phyloP scores from a whole-genome alignment of 257 asterid genomes.

The Przewalskia tangutica region DNA sequence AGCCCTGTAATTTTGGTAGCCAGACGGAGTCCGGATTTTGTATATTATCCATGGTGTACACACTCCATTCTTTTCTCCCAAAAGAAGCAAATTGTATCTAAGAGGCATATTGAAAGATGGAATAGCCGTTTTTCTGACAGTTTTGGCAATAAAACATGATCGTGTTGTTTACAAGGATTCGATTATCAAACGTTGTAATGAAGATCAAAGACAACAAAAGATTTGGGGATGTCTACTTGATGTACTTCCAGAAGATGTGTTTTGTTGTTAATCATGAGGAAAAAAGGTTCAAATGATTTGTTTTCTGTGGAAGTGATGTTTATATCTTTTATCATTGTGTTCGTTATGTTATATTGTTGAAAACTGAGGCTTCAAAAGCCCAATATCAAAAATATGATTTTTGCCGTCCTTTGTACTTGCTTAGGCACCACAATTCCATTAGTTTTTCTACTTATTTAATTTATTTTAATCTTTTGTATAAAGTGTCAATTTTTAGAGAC shows the following conservation, averaged over 20 bases:
- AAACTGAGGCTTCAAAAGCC: neutral
- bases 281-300: neutral
- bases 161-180: neutral
- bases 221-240: neutral
- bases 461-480: neutral
- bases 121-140: slow-evolving; percentile 11
- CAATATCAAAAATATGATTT: neutral
- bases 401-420: neutral
- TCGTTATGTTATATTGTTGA: neutral
- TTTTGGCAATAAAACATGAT: slow-evolving; percentile 10
- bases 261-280: neutral
- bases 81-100: slow-evolving; percentile 8
- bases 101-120: slow-evolving; percentile 8
- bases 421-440: neutral
- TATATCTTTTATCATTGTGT: neutral
- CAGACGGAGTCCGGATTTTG: slow-evolving; percentile 36
- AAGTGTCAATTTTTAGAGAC: too few species aligned
- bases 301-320: neutral
- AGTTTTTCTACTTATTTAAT: neutral
- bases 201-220: neutral
- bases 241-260: neutral
- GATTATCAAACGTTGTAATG: neutral
- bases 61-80: slow-evolving; percentile 33
- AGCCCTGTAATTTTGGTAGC: slow-evolving; percentile 22
- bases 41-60: slow-evolving; percentile 30